Base-by-base conservation (phyloP, 1,284 basidiomycete species). In the Fomitopsis betulina region DNA sequence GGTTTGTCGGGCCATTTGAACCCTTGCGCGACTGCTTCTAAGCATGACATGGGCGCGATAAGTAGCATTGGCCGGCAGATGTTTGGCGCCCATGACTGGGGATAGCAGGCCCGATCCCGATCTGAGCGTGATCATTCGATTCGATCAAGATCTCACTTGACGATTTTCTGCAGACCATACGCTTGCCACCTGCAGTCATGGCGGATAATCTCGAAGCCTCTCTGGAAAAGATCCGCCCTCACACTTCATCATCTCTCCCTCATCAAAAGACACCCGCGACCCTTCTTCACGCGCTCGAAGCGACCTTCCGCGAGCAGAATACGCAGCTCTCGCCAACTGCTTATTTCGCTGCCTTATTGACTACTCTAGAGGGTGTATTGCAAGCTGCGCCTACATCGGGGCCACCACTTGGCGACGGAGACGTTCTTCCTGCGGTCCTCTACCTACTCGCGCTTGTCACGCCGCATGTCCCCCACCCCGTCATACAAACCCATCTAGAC, bases 241-340 rank as follows among this genome's bases (percentile, higher is more conserved):
- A 98, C 67, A 87, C 86, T 2, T 83, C 84, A 25, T 96, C 95
- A 0, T 82, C 85, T 30, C 80, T 96, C 21, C 72, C 87, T 1
- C 93, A 97, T 70, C 95, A 98, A 75, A 93, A 93, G 70, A 85
- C 91, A 54, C 94, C 95, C 2, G 97, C 97, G 15, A 88, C 86
- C 56, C 85, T 99, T 21, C 83, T 99, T 45, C 76, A 82, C 57
- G 97, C 96, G 17, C 81, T 99, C 67, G 97, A 99, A 73, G 81
- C 86, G 2, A 96, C 95, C 12, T 83, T 99, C 65, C 78, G 82
- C 55, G 91, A 95, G 65, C 91, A 93, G 63, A 81, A 82, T 61
- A 76, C 85, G n/a, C 81, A 89, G 57, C 74, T 74, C 39, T 83
- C 85, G 5, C 79, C 93, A 10, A 93, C 93, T 1, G 93, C 94